These are phyloP conservation scores for Raddia distichophylla DNA, from an alignment of 176 grass and related monocot genomes.

Conservation along the genomic window DNA sequence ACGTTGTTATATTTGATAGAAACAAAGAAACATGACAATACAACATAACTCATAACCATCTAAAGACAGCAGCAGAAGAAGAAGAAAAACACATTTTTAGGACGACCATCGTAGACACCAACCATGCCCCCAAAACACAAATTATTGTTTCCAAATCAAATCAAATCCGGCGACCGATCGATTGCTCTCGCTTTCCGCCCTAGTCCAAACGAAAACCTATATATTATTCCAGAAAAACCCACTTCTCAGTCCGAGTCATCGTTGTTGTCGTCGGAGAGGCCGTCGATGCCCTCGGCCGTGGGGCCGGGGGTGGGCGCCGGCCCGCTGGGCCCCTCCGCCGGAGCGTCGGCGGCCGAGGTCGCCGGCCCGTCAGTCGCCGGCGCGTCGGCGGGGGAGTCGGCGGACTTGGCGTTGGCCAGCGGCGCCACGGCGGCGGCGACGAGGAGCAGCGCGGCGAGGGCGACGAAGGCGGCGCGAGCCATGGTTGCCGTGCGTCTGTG, in stretches of 20 bases:
- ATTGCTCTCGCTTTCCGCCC: not conserved
- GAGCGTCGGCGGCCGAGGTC: not conserved
- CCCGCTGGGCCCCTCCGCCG: constrained; percentile 7
- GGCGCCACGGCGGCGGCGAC: constrained; percentile 27
- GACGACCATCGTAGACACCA: not conserved
- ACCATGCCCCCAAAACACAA: not conserved
- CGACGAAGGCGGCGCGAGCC: constrained; percentile 21
- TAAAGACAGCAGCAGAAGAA: not conserved
- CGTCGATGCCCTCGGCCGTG: constrained; percentile 42
- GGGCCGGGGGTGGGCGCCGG: constrained; percentile 46
- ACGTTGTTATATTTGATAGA: not conserved
- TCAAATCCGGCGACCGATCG: not conserved
- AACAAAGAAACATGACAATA: not conserved
- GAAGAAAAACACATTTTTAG: not conserved
- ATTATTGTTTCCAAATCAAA: not conserved
- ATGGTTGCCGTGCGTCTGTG: not conserved
- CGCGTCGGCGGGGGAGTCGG: constrained; percentile 11
- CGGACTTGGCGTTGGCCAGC: constrained; percentile 16
- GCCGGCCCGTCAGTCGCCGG: not conserved
- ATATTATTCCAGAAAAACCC: not conserved
- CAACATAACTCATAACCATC: not conserved
- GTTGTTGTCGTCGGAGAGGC: constrained; percentile 39
- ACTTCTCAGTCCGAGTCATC: constrained; percentile 35
- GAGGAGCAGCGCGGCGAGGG: constrained; percentile 31
- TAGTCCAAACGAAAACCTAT: not conserved